Percentiles rank a stretch among this genome's conserved stretches.
Evolutionary conservation across 768 basidiomycete species (phyloP).

Genomic region (Daedalea quercina): DNA sequence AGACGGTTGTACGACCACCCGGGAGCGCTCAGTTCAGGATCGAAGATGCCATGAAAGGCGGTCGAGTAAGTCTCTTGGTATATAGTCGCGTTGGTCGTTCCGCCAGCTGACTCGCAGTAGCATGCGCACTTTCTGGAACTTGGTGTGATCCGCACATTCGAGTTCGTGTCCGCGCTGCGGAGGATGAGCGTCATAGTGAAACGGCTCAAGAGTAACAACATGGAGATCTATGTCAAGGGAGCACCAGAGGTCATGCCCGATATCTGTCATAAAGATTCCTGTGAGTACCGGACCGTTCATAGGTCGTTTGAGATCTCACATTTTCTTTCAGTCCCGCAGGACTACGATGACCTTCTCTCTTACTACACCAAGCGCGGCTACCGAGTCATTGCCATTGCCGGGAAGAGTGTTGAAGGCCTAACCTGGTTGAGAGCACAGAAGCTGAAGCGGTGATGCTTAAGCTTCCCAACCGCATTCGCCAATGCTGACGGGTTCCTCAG

Average conservation of each 20-base stretch:
- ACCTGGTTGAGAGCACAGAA: constrained; percentile 97
- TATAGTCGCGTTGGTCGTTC: not conserved
- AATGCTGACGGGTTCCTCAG: constrained; percentile 31
- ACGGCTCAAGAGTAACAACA: constrained; percentile 84
- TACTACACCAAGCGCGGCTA: constrained; percentile 97
- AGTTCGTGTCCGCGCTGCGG: constrained; percentile 89
- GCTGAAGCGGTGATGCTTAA: constrained; percentile 73
- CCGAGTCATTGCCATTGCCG: constrained; percentile 96
- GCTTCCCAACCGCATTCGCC: not conserved
- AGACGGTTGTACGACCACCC: constrained; percentile 92
- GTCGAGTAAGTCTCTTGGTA: constrained; percentile 46
- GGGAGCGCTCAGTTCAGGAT: constrained; percentile 86
- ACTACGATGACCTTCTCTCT: constrained; percentile 92
- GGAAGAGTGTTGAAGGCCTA: constrained; percentile 88
- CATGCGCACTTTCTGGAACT: constrained; percentile 96
- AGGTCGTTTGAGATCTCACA: constrained; percentile 1
- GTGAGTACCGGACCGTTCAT: constrained; percentile 42
- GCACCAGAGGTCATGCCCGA: constrained; percentile 97
- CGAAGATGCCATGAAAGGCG: constrained; percentile 88
- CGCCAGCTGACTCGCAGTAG: constrained; percentile 30
- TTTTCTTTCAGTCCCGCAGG: constrained; percentile 69
- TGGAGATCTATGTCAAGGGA: constrained; percentile 99
- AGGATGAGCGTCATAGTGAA: constrained; percentile 99
- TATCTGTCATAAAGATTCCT: constrained; percentile 88
- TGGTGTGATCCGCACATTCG: constrained; percentile 93